A percentile compares a stretch with the other conserved stretches of the same genome.
Evolutionary conservation across 108 stramenopile species (phyloP).

Genomic region (Nitzschia putrida): DNA sequence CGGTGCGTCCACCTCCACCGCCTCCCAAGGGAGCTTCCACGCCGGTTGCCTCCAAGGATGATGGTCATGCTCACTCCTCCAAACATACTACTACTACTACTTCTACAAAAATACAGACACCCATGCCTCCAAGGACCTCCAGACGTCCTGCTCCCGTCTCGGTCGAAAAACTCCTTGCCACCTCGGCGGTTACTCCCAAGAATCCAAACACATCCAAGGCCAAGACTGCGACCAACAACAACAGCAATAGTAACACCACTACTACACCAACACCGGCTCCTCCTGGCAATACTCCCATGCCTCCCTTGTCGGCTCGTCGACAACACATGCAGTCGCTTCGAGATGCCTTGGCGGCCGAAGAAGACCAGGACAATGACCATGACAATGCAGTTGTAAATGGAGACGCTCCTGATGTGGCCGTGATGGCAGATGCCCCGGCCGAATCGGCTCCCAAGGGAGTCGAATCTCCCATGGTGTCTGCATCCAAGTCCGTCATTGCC

Average conservation of each 20-base stretch:
- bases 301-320: slow-evolving; percentile 13
- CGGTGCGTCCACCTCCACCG: slow-evolving; percentile 28
- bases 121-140: not conserved
- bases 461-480: not conserved
- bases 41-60: too few species aligned
- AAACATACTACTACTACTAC: not conserved
- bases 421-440: not conserved
- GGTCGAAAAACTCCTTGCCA: not conserved
- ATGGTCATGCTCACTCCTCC: not conserved
- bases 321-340: slow-evolving; percentile 8
- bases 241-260: too few species aligned
- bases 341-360: slow-evolving; percentile 15
- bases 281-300: not conserved
- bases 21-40: slow-evolving; percentile 5
- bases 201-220: not conserved
- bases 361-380: not conserved
- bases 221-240: not conserved
- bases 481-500: not conserved
- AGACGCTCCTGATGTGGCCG: not conserved
- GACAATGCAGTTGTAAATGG: not conserved
- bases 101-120: not conserved
- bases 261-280: slow-evolving; percentile 17
- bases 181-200: not conserved
- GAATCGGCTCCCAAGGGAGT: not conserved
- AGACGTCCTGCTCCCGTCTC: not conserved